Evolutionary conservation across 768 basidiomycete species (phyloP), one percentile per base, ranked within the genome.

Genomic region (Sporobolomyces phaffii): DNA sequence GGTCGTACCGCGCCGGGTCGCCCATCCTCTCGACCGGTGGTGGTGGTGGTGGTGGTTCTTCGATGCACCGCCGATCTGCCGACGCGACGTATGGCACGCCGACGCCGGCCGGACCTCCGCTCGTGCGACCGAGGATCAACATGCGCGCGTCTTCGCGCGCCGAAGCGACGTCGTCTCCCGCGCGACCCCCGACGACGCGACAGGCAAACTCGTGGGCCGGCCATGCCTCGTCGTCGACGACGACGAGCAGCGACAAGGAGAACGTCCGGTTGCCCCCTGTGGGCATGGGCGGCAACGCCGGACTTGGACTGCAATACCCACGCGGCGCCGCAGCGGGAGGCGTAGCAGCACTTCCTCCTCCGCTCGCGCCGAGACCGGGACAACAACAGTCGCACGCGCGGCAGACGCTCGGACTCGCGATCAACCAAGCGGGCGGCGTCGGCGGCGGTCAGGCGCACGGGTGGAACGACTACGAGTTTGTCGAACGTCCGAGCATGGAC

Each of bases 191-290:
- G 28, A 50, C 38, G 43, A 52, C 38, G 44, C 44, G 53, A 29
- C 58, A 62, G 9, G 41, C 41, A 4, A 36, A 52, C 49, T 50
- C 52, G 41, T 38, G 38, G 33, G 49, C 51, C 2, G 45, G 52
- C 24, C 29, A n/a, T n/a, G n/a, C n/a, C n/a, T n/a, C n/a, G n/a
- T n/a, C n/a, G n/a, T n/a, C n/a, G n/a, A n/a, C n/a, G n/a, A n/a
- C n/a, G n/a, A n/a, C n/a, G n/a, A n/a, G 33, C 7, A n/a, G 33
- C 34, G 69, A 70, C 61, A 70, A 70, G 58, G 69, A 70, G 61
- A 70, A 70, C 40, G 40, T 28, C 1, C 54, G 61, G 0, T 2
- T 67, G 15, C 60, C 22, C 15, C n/a, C n/a, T n/a, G 28, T 17
- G 18, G 58, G 51, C 5, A n/a, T 18, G 7, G 57, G 41, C 1